A percentile compares a stretch with the other conserved stretches of the same genome.
Evolutionary conservation across 2,329 filamentous ascomycete genomes (phyloP).

Genomic region (Emydomyces testavorans): DNA sequence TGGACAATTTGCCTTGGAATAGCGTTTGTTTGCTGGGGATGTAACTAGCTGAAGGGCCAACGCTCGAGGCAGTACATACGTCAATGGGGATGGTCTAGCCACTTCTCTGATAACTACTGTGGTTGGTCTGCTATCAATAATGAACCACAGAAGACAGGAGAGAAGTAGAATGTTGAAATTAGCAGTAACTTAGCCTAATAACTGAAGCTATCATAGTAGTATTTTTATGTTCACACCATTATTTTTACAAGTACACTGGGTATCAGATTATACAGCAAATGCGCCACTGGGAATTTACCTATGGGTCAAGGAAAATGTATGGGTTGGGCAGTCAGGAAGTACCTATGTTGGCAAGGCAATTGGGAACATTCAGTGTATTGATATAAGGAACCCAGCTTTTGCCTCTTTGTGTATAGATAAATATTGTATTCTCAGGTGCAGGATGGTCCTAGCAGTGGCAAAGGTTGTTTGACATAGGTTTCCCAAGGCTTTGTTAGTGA

Average conservation of each 20-base stretch:
- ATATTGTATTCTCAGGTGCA: background rate
- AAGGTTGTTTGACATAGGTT: background rate
- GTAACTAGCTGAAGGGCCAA: too few species aligned
- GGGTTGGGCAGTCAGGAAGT: background rate
- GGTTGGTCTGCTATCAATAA: too few species aligned
- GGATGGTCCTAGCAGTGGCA: background rate
- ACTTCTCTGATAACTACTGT: too few species aligned
- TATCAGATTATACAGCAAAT: slow-evolving; percentile 11
- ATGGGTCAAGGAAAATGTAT: background rate
- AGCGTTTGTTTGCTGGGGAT: too few species aligned
- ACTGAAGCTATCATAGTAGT: background rate
- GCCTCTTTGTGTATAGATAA: background rate
- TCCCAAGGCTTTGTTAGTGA: background rate
- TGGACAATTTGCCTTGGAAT: too few species aligned
- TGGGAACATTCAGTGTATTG: slow-evolving; percentile 7
- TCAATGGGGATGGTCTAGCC: too few species aligned
- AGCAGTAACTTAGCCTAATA: background rate
- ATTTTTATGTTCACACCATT: slow-evolving; percentile 5
- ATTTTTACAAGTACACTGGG: slow-evolving; percentile 11
- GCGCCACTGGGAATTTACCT: slow-evolving; percentile 7
- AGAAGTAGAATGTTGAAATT: too few species aligned
- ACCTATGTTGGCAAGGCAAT: background rate
- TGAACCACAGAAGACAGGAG: too few species aligned
- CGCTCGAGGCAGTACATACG: too few species aligned
- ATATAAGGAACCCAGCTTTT: slow-evolving; percentile 5